Conservation (phyloP, 176 grass and related monocot genomes). For the Juncus inflexus region DNA sequence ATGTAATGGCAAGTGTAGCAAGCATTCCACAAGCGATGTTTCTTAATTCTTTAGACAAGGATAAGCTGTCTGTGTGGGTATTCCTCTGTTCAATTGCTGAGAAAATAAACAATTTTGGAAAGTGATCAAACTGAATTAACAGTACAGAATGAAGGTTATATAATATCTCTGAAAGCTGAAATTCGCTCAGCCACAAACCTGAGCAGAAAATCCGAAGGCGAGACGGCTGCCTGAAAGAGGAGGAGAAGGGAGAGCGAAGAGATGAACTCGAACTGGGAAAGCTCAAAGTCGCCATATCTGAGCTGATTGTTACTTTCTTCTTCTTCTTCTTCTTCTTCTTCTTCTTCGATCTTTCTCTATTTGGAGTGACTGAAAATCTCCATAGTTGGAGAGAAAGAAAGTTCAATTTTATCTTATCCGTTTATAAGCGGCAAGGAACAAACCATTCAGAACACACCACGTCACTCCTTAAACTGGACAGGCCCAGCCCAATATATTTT, state of each 20-base stretch:
- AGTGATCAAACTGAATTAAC: background rate
- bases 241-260: constrained; percentile 4
- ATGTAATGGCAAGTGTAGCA: constrained; percentile 62
- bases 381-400: too few species aligned
- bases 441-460: background rate
- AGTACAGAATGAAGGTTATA: background rate
- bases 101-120: too few species aligned
- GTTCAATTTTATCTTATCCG: too few species aligned
- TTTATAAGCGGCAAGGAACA: background rate
- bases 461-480: background rate
- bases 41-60: constrained; percentile 32
- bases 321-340: too few species aligned
- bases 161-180: background rate
- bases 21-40: constrained; percentile 72
- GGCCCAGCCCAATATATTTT: too few species aligned
- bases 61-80: background rate
- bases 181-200: background rate
- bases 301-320: too few species aligned
- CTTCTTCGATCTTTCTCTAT: too few species aligned
- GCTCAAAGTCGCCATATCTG: constrained; percentile 14
- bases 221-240: background rate
- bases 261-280: constrained; percentile 14
- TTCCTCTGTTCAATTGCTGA: constrained; percentile 13
- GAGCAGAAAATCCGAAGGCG: constrained; percentile 7
- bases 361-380: too few species aligned